phyloP scores from a whole-genome alignment of 2,329 filamentous ascomycete genomes.

The Amesomyces nigricolor region DNA sequence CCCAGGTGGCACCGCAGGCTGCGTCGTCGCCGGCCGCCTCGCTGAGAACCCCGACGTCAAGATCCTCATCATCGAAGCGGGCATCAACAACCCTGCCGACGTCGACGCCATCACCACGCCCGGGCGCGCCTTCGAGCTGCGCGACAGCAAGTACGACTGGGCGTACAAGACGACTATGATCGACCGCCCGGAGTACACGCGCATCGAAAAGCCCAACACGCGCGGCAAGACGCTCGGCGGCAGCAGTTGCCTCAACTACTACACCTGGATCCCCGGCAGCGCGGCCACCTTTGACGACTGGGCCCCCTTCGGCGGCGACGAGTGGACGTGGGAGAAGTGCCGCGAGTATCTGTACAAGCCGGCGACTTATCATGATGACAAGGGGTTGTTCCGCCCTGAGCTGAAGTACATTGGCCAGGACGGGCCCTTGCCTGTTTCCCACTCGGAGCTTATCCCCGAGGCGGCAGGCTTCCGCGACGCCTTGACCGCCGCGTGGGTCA shows the following conservation, averaged over 20 bases:
- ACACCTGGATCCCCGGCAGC: slow-evolving; percentile 28
- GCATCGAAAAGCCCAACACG: slow-evolving; percentile 13
- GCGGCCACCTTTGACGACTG: slow-evolving; percentile 28
- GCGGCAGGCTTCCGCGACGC: not conserved
- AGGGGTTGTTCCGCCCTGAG: slow-evolving; percentile 26
- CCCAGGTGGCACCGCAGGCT: slow-evolving; percentile 35
- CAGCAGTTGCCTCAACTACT: slow-evolving; percentile 25
- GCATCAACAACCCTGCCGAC: slow-evolving; percentile 30
- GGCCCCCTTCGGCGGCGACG: slow-evolving; percentile 4
- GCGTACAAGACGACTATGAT: slow-evolving; percentile 29
- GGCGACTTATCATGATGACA: slow-evolving; percentile 12
- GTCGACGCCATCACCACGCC: slow-evolving; percentile 1
- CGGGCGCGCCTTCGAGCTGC: not conserved
- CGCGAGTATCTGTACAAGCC: slow-evolving; percentile 28
- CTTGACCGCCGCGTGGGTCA: not conserved
- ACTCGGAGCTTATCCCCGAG: not conserved
- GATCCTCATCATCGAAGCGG: slow-evolving; percentile 38
- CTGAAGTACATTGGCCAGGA: not conserved
- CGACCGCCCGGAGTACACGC: slow-evolving; percentile 24
- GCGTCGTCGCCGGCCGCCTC: slow-evolving; percentile 32
- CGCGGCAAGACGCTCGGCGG: slow-evolving; percentile 35
- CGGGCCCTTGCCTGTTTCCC: not conserved
- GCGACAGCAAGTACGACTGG: slow-evolving; percentile 6
- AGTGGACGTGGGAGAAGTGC: slow-evolving; percentile 27
- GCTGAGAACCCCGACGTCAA: slow-evolving; percentile 27